Base-by-base conservation (phyloP, 805 yeast genomes). In the Hanseniaspora clermontiae region DNA sequence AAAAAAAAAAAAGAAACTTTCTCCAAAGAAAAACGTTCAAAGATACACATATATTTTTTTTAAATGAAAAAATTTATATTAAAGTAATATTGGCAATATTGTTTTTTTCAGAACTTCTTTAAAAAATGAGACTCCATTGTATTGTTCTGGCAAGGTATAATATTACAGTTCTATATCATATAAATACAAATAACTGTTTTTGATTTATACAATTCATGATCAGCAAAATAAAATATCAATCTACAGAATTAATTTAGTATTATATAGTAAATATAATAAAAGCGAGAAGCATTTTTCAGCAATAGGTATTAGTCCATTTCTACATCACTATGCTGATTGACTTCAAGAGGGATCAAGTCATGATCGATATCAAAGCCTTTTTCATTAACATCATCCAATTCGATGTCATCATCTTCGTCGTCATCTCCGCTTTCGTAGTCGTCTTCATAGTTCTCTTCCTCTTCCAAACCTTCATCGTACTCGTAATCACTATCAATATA, bases 391-490 rank as follows among this genome's bases (percentile, higher is more conserved):
- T 64, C 69, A 7, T 62, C 65, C 15, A 58, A 64, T 9, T 62
- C 66, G 3, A 49, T 63, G 42, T 62, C 68, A 20, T 60, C 63
- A 60, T 49, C 61, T 60, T 59, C 63, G 3, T 63, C 68, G 1
- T 63, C 70, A 5, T 66, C 73, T 11, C 64, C 68, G 12, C 64
- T 68, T 57, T 67, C 71, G 32, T 68, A 72, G 5, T 65, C 65
- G 43, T 66, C 73, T 39, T 63, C 64, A 20, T 58, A 68, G 15
- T 65, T 71, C 34, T 66, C 72, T 57, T 76, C 80, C 5, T 76
- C 81, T 51, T 68, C 72, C 4, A 73, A 77, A 58, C 73, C 77
- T 49, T 74, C 78, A 29, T 83, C 65, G 62, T 83, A 90, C 68
- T 84, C 91, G 27, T 58, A 69, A 15, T 61, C 69, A n/a, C 59